Conservation (phyloP, 139 green algal species). For the Chlamydomonas asymmetrica region DNA sequence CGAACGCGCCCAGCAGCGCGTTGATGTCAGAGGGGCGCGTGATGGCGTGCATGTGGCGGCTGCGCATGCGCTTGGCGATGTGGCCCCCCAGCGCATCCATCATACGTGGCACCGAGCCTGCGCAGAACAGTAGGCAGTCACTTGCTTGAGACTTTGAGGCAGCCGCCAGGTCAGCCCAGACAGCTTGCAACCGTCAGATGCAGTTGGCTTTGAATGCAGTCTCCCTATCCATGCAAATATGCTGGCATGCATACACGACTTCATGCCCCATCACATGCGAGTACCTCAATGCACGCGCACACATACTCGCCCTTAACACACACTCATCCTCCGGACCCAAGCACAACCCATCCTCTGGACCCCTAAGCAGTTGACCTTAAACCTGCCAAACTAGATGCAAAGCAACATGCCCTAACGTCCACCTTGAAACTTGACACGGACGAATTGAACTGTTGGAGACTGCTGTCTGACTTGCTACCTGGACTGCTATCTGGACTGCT, state of each 20-base stretch:
- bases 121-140: neutral
- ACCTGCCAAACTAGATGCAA: too few species aligned
- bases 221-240: neutral
- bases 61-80: conserved; percentile 41
- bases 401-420: too few species aligned
- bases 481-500: too few species aligned
- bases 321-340: too few species aligned
- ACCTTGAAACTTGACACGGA: too few species aligned
- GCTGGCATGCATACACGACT: neutral
- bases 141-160: neutral
- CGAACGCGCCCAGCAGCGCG: too few species aligned
- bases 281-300: neutral
- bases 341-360: too few species aligned
- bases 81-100: conserved; percentile 42
- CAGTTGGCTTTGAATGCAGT: neutral
- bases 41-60: conserved; percentile 44
- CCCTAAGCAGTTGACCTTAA: too few species aligned
- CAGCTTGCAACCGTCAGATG: neutral
- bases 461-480: too few species aligned
- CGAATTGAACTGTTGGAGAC: too few species aligned
- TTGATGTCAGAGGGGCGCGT: conserved; percentile 6
- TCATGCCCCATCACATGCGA: neutral
- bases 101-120: conserved; percentile 33
- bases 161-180: neutral
- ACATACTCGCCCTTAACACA: too few species aligned